A percentile compares a stretch with the other conserved stretches of the same genome.
These are phyloP conservation scores for Apiosordaria backusii DNA, from an alignment of 495 filamentous ascomycete species.

Conservation along the genomic window DNA sequence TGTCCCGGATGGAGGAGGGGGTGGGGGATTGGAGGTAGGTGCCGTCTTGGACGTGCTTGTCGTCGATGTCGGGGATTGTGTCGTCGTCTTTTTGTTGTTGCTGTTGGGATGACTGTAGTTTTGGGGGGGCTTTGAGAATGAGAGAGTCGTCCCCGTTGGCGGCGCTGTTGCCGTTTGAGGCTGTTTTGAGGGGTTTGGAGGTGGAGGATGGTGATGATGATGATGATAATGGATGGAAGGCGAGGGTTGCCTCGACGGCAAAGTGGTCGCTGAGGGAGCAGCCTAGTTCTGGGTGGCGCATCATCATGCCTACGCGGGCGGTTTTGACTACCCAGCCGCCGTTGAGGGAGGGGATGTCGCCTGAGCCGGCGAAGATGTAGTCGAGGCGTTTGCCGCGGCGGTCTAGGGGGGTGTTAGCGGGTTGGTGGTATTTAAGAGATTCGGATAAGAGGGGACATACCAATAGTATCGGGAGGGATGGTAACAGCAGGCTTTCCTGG, in stretches of 20 bases:
- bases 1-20: constrained; percentile 1
- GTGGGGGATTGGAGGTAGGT: constrained; percentile 11
- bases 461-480: constrained; percentile 50
- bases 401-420: constrained; percentile 42
- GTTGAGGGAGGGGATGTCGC: constrained; percentile 25
- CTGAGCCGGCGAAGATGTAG: constrained; percentile 70
- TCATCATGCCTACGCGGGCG: constrained; percentile 73
- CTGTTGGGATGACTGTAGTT: constrained; percentile 5
- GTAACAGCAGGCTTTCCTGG: constrained; percentile 44
- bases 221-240: constrained; percentile 33
- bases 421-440: background rate
- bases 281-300: constrained; percentile 72
- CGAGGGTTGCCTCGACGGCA: constrained; percentile 67
- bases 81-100: background rate
- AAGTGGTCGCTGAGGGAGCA: constrained; percentile 95
- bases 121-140: constrained; percentile 22
- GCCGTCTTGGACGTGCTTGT: constrained; percentile 24
- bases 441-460: constrained; percentile 4
- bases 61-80: constrained; percentile 20
- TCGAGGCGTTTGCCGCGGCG: constrained; percentile 81
- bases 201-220: background rate
- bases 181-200: background rate
- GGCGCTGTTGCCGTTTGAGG: constrained; percentile 3
- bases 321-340: constrained; percentile 63
- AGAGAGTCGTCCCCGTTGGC: background rate